A percentile compares a stretch with the other conserved stretches of the same genome.
Evolutionary conservation across 192 early-diverging fungal species (phyloP).

Genomic region (Coemansia sp.): DNA sequence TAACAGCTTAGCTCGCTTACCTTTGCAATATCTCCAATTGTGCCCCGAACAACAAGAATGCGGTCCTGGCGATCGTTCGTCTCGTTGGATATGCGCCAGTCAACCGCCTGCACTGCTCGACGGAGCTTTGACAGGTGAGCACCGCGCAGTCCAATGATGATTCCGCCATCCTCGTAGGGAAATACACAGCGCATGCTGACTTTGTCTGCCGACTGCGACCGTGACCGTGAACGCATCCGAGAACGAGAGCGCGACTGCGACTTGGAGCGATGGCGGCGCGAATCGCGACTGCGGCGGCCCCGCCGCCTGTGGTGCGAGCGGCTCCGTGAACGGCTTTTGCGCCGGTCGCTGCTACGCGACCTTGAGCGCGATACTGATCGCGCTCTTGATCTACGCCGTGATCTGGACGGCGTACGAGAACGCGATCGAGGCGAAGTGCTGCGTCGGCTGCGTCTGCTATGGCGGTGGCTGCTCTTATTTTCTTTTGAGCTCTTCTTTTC

Average conservation of each 20-base stretch:
- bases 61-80: slow-evolving; percentile 54
- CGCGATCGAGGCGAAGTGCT: slow-evolving; percentile 36
- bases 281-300: slow-evolving; percentile 12
- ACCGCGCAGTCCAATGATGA: slow-evolving; percentile 54
- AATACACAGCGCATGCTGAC: slow-evolving; percentile 54
- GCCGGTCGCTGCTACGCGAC: slow-evolving; percentile 22
- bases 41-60: slow-evolving; percentile 43
- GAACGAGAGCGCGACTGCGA: slow-evolving; percentile 13
- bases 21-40: slow-evolving; percentile 38
- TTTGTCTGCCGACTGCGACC: slow-evolving; percentile 32
- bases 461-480: slow-evolving; percentile 16
- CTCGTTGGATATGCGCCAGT: slow-evolving; percentile 56
- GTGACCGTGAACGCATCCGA: slow-evolving; percentile 16
- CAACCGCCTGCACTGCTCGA: slow-evolving; percentile 27
- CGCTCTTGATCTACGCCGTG: slow-evolving; percentile 16
- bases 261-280: slow-evolving; percentile 14
- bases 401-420: slow-evolving; percentile 17
- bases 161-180: slow-evolving; percentile 54
- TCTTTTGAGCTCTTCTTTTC: slow-evolving; percentile 26
- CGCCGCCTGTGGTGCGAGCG: slow-evolving; percentile 17
- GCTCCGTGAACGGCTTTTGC: slow-evolving; percentile 14
- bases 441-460: slow-evolving; percentile 16
- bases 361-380: slow-evolving; percentile 21
- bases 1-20: slow-evolving; percentile 19
- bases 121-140: slow-evolving; percentile 53